Evolutionary conservation across 495 filamentous ascomycete species (phyloP), one percentile per base, ranked within the genome.

Genomic region (Articulospora tetracladia): DNA sequence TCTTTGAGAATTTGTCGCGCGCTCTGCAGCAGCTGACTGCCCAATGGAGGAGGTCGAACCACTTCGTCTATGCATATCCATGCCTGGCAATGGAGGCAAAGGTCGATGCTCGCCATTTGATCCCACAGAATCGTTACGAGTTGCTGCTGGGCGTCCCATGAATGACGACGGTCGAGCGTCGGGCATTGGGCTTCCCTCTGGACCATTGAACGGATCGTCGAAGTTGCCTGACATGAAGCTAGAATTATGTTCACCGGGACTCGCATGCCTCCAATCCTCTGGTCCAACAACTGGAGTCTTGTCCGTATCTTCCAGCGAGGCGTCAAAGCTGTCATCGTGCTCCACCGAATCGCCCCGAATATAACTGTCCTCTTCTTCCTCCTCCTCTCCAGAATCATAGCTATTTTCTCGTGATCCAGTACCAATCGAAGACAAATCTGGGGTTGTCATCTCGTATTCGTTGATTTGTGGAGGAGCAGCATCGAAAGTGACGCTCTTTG

Each of bases 391-490:
- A 2, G 90, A 93, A 55, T 97, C 94, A 68, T 92, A 97, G 71
- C 93, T 96, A 20, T 90, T 89, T 61, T 96, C 90, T 25, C 93
- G 86, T 6, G 93, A 97, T 53, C 85, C 91, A 15, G 90, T 93
- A 17, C 89, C 90, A 50, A 93, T 76, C 1, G 89, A 98, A 4
- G 95, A 97, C 17, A 91, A 83, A 71, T 96, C 94, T 1, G 94
- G 94, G 2, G 94, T 98, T 32, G 90, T 87, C 90, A 97, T 93
- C 74, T 97, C 94, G 68, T 98, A 98, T 70, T 98, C 92, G 66
- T 97, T 96, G 55, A 98, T 79, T 70, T 94, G 89, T 27, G 94
- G 95, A 23, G 94, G 93, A 0, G 91, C 94, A 26, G 85, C 87
- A 77, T 97, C 93, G 67, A 97, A 98, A 1, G 91, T 98, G 26